Base-by-base conservation (phyloP, 1,284 basidiomycete species). In the Inonotus obliquus region DNA sequence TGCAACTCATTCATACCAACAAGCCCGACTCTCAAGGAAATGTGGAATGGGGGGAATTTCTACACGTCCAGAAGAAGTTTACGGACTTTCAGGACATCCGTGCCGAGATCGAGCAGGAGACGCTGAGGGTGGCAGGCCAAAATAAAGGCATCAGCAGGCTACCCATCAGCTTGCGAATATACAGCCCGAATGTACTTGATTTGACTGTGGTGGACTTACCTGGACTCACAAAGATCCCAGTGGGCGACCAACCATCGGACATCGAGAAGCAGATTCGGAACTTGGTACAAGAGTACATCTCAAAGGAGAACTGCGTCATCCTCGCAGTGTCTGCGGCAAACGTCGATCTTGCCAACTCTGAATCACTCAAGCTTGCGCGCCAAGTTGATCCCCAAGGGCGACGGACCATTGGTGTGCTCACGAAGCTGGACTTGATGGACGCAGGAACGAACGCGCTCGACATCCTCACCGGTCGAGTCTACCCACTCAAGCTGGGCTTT, bases 381-480 rank as follows among this genome's bases (percentile, higher is more conserved):
- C 86, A 89, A 6, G 94, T 98, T 54, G 96, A 99, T 72, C 93
- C 96, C 0, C 94, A 97, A 75, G 95, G 96, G 17, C 85, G 96
- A 27, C 85, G 96, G 35, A 99, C 96, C 21, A 94, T 98, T 64
- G 96, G 96, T 63, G 92, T 99, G 23, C 81, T 99, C 55, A 96
- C 96, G 29, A 99, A 99, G 76, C 85, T 99, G 53, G 96, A 99
- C 76, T 83, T 99, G 45, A 99, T 99, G 96, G 96, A 98, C 71
- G 94, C 95, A 11, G 96, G 96, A 44, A 99, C 96, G 32, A 97
- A 99, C 73, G 96, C 96, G 11, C 79, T 96, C 52, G 97, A 99
- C 74, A 90, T 98, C 68, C 84, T 99, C 53, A 98, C 94, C 0
- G 96, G 96, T 39, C 88, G 96, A 65, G 91, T 98, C 49, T 99